These are phyloP conservation scores for Wickerhamiella occidentalis DNA, from an alignment of 805 yeast species.

Conservation along the genomic window DNA sequence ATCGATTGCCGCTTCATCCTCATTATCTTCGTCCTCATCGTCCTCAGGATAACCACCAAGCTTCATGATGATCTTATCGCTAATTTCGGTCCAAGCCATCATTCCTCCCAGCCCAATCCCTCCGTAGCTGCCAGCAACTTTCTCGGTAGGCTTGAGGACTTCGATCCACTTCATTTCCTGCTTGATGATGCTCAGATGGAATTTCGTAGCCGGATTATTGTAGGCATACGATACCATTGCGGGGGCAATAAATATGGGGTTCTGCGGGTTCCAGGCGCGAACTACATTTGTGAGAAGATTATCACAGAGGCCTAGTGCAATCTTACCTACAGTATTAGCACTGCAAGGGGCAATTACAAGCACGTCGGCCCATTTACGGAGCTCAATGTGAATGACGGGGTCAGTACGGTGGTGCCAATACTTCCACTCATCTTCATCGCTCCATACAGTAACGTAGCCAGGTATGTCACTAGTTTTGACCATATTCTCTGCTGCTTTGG, in stretches of 20 bases:
- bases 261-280: constrained; percentile 89
- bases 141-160: constrained; percentile 86
- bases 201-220: constrained; percentile 75
- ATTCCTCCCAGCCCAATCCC: constrained; percentile 99
- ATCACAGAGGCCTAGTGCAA: constrained; percentile 84
- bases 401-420: constrained; percentile 75
- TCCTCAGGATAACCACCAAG: constrained; percentile 51
- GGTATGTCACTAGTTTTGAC: constrained; percentile 43
- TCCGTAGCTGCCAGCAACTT: constrained; percentile 84
- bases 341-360: constrained; percentile 87
- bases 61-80: constrained; percentile 66
- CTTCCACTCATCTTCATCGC: constrained; percentile 89
- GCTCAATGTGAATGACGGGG: constrained; percentile 88
- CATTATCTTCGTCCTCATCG: constrained; percentile 39
- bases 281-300: constrained; percentile 80
- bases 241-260: constrained; percentile 84
- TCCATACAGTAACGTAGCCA: constrained; percentile 73
- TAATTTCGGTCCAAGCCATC: constrained; percentile 95
- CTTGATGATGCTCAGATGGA: constrained; percentile 60
- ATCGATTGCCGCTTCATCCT: constrained; percentile 34
- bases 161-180: constrained; percentile 96
- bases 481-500: constrained; percentile 78
- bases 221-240: constrained; percentile 92
- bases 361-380: constrained; percentile 94
- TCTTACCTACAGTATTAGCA: constrained; percentile 83